phyloP scores from a whole-genome alignment of 768 basidiomycete genomes.

The Lyophyllum semitale region DNA sequence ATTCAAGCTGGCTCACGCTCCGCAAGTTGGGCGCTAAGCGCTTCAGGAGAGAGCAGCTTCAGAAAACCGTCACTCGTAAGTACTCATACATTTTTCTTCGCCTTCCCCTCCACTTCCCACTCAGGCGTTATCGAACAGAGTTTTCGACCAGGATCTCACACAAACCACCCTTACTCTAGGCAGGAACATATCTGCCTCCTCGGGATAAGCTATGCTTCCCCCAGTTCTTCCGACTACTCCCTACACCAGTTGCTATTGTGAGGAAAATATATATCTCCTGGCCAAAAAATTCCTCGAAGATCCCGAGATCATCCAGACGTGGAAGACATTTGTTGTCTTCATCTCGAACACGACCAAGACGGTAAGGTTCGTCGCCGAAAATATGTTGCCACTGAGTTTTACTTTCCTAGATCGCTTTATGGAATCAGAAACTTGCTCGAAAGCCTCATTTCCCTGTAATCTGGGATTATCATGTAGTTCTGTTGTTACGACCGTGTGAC shows the following conservation, averaged over 20 bases:
- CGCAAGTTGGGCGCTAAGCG: no score
- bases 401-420: conserved; percentile 59
- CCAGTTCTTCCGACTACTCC: conserved; percentile 39
- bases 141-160: background rate
- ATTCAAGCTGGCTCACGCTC: no score
- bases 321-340: conserved; percentile 61
- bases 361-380: conserved; percentile 29
- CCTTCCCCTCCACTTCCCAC: background rate
- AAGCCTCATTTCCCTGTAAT: conserved; percentile 43
- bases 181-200: background rate
- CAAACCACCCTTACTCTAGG: background rate
- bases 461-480: conserved; percentile 79
- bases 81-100: background rate
- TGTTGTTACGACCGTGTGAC: conserved; percentile 45
- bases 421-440: conserved; percentile 53
- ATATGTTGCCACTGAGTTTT: background rate
- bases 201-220: conserved; percentile 15
- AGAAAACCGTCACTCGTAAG: no score
- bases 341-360: conserved; percentile 64
- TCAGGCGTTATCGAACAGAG: no score
- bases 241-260: conserved; percentile 69
- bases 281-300: conserved; percentile 40
- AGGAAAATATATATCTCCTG: conserved; percentile 74
- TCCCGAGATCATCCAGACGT: conserved; percentile 29
- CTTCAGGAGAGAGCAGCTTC: background rate